Base-by-base conservation (phyloP, 768 basidiomycete genomes). In the Xerocomellus intermedius region DNA sequence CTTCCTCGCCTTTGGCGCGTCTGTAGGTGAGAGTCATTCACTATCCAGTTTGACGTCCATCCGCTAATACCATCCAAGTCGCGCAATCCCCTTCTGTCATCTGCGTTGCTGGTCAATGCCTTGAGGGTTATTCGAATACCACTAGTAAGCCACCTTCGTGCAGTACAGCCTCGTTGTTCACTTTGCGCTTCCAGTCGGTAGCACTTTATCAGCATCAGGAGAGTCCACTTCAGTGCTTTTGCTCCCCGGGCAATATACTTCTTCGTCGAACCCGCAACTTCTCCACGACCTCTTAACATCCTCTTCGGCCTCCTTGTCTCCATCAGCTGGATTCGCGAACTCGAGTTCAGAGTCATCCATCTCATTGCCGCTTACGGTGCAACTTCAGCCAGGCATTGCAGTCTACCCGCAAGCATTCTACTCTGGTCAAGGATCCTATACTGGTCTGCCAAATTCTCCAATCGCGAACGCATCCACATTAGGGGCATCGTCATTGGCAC, bases 81-180 rank as follows among this genome's bases (percentile, higher is more conserved):
- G 84, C 85, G 55, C 83, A 85, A 69, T 77, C 79, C 61, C 69
- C 75, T 55, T 71, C 85, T 64, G 83, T 91, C 53, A 77, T 93
- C 57, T 92, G 90, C 78, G 76, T 89, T 88, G 87, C 90, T 69
- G 90, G 90, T 62, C 89, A 93, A 87, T 92, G 91, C 77, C 73
- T 92, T 53, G 80, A 91, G 70, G 91, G 91, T 54, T 81, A 74
- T 72, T 83, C 87, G 32, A 91, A 92, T 66, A 81, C 79, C 22
- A 86, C 88, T 36, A 67, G 80, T 81, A 64, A 74, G 88, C 85
- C 54, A 33, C 26, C 16, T 19, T 53, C 37, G 4, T 48, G 33
- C 21, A 5, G 39, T 39, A 26, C n/a, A 42, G 46, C 59, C 50
- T 61, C 22, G 9, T 35, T 42, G 19, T 21, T 69, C 32, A 67